These are phyloP conservation scores for Sclerotinia minor DNA, from an alignment of 2,329 filamentous ascomycete species.

Conservation along the genomic window DNA sequence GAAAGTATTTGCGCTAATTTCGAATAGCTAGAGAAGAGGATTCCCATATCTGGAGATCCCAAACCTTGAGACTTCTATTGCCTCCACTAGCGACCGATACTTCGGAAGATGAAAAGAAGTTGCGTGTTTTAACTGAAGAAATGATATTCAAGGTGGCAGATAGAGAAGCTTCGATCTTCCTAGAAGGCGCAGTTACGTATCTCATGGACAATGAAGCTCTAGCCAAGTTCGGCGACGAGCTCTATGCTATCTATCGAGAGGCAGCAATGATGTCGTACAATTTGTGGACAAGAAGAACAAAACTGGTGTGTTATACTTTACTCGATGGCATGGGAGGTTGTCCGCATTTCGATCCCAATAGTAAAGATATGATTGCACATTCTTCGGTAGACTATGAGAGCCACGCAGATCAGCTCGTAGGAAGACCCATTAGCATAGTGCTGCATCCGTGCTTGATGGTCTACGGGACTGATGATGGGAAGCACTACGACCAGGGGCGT, in stretches of 20 bases:
- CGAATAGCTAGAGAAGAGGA: too few relatives aligned
- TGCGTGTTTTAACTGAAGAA: conserved; percentile 16
- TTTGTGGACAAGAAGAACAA: conserved; percentile 31
- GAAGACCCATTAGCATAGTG: conserved; percentile 25
- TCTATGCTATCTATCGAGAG: conserved; percentile 25
- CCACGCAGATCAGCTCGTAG: conserved; percentile 27
- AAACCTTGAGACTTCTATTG: conserved; percentile 29
- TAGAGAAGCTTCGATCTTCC: conserved; percentile 21
- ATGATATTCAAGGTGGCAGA: conserved; percentile 18
- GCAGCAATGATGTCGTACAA: conserved; percentile 28
- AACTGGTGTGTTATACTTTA: conserved; percentile 24
- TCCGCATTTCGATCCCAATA: conserved; percentile 22
- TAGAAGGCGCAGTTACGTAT: conserved; percentile 23
- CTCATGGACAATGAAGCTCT: conserved; percentile 22
- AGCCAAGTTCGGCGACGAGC: background rate
- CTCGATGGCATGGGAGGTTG: background rate
- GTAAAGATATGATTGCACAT: conserved; percentile 20
- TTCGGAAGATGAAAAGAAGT: conserved; percentile 10
- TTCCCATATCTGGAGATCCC: conserved; percentile 32
- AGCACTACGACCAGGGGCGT: conserved; percentile 29
- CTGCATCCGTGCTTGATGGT: conserved; percentile 30
- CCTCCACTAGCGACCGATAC: conserved; percentile 23
- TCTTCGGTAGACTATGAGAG: conserved; percentile 27
- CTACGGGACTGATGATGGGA: conserved; percentile 30
- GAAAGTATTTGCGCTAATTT: too few relatives aligned